Percentiles rank a stretch among this genome's conserved stretches.
Conservation (phyloP, 805 yeast genomes). For the Barnettozyma wickerhamii region DNA sequence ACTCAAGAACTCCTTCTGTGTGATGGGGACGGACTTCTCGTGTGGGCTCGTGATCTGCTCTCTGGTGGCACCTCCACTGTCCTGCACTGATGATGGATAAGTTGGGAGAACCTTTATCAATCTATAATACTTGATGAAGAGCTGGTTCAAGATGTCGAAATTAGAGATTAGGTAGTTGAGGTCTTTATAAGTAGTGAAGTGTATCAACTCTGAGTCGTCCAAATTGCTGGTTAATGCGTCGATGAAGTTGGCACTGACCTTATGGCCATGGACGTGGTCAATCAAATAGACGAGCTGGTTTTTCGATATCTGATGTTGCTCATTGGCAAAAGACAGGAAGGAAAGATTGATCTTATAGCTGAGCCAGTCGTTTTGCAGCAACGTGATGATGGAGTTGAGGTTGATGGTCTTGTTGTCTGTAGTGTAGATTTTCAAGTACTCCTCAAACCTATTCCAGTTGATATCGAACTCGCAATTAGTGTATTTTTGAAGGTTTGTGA, state of each 20-base stretch:
- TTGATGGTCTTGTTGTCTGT: constrained; percentile 28
- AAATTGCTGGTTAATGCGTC: constrained; percentile 26
- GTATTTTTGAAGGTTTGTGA: constrained; percentile 29
- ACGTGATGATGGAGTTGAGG: constrained; percentile 35
- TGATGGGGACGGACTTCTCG: constrained; percentile 29
- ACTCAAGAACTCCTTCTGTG: constrained; percentile 31
- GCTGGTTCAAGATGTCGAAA: constrained; percentile 36
- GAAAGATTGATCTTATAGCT: constrained; percentile 31
- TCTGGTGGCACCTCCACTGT: constrained; percentile 9
- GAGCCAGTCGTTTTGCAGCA: constrained; percentile 37
- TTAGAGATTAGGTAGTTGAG: constrained; percentile 35
- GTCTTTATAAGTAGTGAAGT: constrained; percentile 35
- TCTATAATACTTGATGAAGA: constrained; percentile 30
- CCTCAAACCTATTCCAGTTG: constrained; percentile 31
- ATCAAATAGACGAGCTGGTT: constrained; percentile 32
- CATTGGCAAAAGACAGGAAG: constrained; percentile 28
- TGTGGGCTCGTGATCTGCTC: constrained; percentile 16
- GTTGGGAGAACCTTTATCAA: constrained; percentile 10
- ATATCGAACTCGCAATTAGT: constrained; percentile 30
- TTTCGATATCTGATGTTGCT: constrained; percentile 30
- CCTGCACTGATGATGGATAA: constrained; percentile 5
- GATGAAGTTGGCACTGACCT: constrained; percentile 34
- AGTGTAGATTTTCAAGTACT: constrained; percentile 16
- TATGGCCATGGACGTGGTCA: constrained; percentile 33
- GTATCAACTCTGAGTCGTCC: constrained; percentile 28